Evolutionary conservation across 2,329 filamentous ascomycete species (phyloP).

Genomic region (Curvularia spicifera): DNA sequence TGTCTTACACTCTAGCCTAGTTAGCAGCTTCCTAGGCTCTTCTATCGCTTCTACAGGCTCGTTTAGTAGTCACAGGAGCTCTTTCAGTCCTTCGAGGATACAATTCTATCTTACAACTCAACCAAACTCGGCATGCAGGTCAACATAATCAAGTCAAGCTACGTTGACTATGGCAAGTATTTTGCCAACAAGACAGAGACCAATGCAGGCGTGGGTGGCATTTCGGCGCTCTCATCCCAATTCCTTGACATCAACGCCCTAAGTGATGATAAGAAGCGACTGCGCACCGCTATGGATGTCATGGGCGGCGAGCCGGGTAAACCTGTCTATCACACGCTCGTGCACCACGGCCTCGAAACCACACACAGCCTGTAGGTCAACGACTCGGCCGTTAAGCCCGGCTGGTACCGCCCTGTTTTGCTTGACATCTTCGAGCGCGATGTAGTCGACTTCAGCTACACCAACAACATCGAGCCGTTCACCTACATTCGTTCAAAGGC

Average conservation of each 20-base stretch:
- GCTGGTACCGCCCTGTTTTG: constrained; percentile 4
- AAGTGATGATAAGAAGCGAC: constrained; percentile 3
- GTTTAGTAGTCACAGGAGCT: neutral
- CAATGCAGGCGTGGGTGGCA: constrained; percentile 5
- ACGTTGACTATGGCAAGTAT: constrained; percentile 7
- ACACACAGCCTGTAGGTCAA: constrained; percentile 7
- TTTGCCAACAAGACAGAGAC: constrained; percentile 8
- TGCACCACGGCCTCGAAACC: constrained; percentile 8
- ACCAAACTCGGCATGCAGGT: constrained; percentile 7
- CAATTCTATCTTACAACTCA: constrained; percentile 7
- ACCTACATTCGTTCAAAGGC: constrained; percentile 1
- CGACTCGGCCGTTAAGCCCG: constrained; percentile 6
- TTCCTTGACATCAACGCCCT: constrained; percentile 1
- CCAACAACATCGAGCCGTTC: constrained; percentile 4
- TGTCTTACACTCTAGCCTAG: no score
- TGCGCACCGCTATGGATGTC: constrained; percentile 2
- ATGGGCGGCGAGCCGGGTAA: constrained; percentile 1
- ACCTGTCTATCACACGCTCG: constrained; percentile 7
- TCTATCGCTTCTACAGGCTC: no score
- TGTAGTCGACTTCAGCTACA: constrained; percentile 1
- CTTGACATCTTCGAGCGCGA: constrained; percentile 6
- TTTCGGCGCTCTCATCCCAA: constrained; percentile 1
- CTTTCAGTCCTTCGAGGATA: constrained; percentile 6
- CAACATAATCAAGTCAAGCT: constrained; percentile 6
- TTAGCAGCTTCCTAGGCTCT: no score